Evolutionary conservation across 2,329 filamentous ascomycete genomes (phyloP).

Genomic region (Fusarium irregulare): DNA sequence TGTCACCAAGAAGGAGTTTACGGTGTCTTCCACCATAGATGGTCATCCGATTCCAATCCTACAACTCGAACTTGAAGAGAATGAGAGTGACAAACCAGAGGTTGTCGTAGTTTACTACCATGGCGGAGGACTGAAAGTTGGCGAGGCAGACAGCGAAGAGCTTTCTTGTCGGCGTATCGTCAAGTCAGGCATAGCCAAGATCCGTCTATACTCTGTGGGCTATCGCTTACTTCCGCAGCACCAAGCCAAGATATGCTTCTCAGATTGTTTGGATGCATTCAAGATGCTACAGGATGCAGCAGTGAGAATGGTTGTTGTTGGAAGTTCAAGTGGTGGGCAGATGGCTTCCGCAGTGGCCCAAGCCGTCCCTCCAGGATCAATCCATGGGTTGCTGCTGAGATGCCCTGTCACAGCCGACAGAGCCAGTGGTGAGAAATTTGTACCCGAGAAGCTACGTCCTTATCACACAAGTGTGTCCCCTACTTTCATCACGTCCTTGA

Average conservation of each 20-base stretch:
- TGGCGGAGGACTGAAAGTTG: constrained; percentile 60
- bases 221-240: constrained; percentile 59
- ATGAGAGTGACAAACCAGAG: constrained; percentile 22
- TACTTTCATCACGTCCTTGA: constrained; percentile 52
- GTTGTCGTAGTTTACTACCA: constrained; percentile 59
- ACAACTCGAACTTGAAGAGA: constrained; percentile 45
- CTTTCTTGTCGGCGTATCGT: constrained; percentile 58
- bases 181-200: constrained; percentile 43
- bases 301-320: constrained; percentile 52
- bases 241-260: constrained; percentile 54
- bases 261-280: constrained; percentile 57
- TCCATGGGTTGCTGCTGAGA: constrained; percentile 58
- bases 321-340: constrained; percentile 62
- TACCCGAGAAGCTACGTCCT: constrained; percentile 51
- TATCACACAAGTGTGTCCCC: constrained; percentile 56
- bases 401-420: constrained; percentile 62
- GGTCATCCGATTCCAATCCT: constrained; percentile 52
- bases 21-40: constrained; percentile 50
- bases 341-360: constrained; percentile 59
- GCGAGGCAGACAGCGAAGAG: constrained; percentile 62
- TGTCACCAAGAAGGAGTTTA: constrained; percentile 47
- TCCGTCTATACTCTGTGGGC: constrained; percentile 57
- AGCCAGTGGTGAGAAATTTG: constrained; percentile 50
- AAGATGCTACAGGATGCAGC: constrained; percentile 15
- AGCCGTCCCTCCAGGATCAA: constrained; percentile 34